These are phyloP conservation scores for Skeletonema grethae DNA, from an alignment of 108 stramenopile species.

Conservation along the genomic window DNA sequence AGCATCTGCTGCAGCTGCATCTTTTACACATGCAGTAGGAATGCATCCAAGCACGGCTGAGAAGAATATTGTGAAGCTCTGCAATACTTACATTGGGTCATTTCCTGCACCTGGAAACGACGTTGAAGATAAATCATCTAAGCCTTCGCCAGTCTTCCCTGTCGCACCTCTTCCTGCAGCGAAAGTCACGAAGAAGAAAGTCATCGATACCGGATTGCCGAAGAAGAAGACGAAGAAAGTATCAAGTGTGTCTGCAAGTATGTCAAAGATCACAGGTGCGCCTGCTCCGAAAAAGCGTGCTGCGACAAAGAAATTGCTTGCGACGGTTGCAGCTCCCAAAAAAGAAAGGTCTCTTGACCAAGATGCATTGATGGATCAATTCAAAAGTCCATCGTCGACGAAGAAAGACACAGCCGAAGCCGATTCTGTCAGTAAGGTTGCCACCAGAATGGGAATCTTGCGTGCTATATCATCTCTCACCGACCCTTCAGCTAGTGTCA, in stretches of 20 bases:
- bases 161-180: conserved; percentile 19
- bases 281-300: conserved; percentile 47
- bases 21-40: conserved; percentile 68
- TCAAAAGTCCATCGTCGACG: conserved; percentile 39
- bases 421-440: conserved; percentile 72
- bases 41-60: conserved; percentile 64
- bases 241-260: conserved; percentile 54
- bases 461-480: conserved; percentile 69
- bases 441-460: conserved; percentile 72
- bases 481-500: conserved; percentile 50
- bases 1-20: conserved; percentile 70
- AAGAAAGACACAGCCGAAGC: conserved; percentile 56
- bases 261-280: conserved; percentile 54
- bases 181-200: conserved; percentile 58
- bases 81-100: conserved; percentile 69
- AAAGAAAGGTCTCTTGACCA: conserved; percentile 74
- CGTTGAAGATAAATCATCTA: conserved; percentile 36
- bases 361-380: conserved; percentile 69
- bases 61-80: conserved; percentile 69
- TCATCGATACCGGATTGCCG: conserved; percentile 69
- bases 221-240: conserved; percentile 69
- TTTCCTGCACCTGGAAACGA: conserved; percentile 50
- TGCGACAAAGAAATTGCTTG: conserved; percentile 43
- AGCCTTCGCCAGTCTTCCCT: conserved; percentile 28
- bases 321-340: conserved; percentile 58